Conservation (phyloP, 2,329 filamentous ascomycete species). For the Reticulascus tulasneorum region DNA sequence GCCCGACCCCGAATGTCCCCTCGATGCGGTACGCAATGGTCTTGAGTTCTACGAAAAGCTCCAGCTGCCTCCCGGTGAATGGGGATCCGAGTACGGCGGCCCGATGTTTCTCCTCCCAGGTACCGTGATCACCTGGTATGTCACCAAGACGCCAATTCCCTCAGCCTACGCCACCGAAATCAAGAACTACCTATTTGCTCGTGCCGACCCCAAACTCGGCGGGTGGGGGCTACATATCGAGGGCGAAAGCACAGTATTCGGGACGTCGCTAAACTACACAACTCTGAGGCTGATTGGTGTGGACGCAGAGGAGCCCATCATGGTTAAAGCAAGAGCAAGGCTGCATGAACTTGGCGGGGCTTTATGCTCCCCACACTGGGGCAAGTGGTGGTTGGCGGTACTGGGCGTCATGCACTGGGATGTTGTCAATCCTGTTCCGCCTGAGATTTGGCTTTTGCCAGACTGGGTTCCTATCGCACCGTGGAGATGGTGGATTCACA, state of each 20-base stretch:
- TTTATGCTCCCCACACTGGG: slow-evolving; percentile 83
- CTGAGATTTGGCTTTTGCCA: slow-evolving; percentile 88
- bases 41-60: slow-evolving; percentile 85
- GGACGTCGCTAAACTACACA: slow-evolving; percentile 84
- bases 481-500: slow-evolving; percentile 98
- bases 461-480: slow-evolving; percentile 88
- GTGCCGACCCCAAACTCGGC: slow-evolving; percentile 82
- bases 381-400: slow-evolving; percentile 91
- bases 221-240: slow-evolving; percentile 97
- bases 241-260: slow-evolving; percentile 86
- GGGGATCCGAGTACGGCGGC: slow-evolving; percentile 96
- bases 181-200: slow-evolving; percentile 84
- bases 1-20: slow-evolving; percentile 64
- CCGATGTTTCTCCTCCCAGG: slow-evolving; percentile 94
- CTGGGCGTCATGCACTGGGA: slow-evolving; percentile 85
- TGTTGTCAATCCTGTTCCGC: slow-evolving; percentile 88
- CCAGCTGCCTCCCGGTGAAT: slow-evolving; percentile 84
- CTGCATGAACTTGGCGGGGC: slow-evolving; percentile 85
- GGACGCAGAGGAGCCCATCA: slow-evolving; percentile 74
- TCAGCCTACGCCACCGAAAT: slow-evolving; percentile 80
- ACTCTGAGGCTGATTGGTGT: slow-evolving; percentile 77
- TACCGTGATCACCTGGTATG: slow-evolving; percentile 80
- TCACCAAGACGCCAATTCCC: slow-evolving; percentile 82
- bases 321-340: slow-evolving; percentile 78
- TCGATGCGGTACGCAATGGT: slow-evolving; percentile 77